Percentiles rank a stretch among this genome's conserved stretches.
phyloP scores from a whole-genome alignment of 2,329 filamentous ascomycete species.

The Talaromyces sp. region DNA sequence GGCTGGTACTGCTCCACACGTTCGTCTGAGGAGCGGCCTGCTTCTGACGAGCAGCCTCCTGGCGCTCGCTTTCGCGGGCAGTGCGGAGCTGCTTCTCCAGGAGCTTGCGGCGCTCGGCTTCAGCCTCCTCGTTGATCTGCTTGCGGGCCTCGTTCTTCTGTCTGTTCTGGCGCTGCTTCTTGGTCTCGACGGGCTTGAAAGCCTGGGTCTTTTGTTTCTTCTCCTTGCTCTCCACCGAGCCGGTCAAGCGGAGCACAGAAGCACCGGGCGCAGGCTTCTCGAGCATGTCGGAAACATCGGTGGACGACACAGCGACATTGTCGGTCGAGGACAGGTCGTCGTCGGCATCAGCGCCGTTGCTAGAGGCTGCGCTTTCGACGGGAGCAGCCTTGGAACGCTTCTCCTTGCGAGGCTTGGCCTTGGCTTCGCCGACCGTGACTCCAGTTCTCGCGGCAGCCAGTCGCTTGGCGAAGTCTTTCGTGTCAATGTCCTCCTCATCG shows the following conservation, averaged over 20 bases:
- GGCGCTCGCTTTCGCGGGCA: conserved; percentile 78
- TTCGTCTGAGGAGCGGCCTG: conserved; percentile 40
- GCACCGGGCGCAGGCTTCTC: conserved; percentile 65
- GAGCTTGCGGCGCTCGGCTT: conserved; percentile 68
- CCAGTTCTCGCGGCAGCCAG: conserved; percentile 67
- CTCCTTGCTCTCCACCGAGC: conserved; percentile 51
- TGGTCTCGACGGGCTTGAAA: conserved; percentile 68
- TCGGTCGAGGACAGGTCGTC: conserved; percentile 64
- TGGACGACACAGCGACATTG: conserved; percentile 52
- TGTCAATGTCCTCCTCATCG: conserved; percentile 58
- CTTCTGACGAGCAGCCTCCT: conserved; percentile 55
- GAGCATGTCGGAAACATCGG: conserved; percentile 86
- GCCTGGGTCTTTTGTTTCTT: conserved; percentile 57
- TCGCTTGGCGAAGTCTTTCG: conserved; percentile 71
- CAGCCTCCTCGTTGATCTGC: conserved; percentile 66
- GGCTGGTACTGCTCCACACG: conserved; percentile 42
- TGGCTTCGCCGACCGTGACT: conserved; percentile 47
- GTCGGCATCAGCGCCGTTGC: conserved; percentile 69
- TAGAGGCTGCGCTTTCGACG: conserved; percentile 59
- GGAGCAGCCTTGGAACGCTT: conserved; percentile 62
- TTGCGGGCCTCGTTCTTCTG: conserved; percentile 81
- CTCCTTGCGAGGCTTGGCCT: conserved; percentile 51
- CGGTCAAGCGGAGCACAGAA: conserved; percentile 72
- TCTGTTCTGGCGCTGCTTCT: conserved; percentile 93
- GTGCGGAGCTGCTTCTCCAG: conserved; percentile 78